These are phyloP conservation scores for Thelonectria blattea DNA, from an alignment of 2,329 filamentous ascomycete species.

Conservation along the genomic window DNA sequence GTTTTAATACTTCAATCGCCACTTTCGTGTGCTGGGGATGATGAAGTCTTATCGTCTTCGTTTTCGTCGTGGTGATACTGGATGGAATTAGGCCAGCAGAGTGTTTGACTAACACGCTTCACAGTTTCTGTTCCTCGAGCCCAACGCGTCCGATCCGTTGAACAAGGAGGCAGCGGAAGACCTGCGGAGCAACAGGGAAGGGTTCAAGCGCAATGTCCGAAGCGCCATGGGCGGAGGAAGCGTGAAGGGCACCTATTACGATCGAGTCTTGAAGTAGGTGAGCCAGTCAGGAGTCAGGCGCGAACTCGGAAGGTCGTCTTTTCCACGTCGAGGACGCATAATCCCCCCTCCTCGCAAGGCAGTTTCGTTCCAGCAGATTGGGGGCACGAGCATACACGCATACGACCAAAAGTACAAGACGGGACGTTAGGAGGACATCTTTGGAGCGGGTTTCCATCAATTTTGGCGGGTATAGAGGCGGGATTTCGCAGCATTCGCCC, in stretches of 20 bases:
- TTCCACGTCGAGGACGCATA: not conserved
- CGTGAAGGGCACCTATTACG: constrained; percentile 76
- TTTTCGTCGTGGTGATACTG: not conserved
- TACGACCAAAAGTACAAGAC: not conserved
- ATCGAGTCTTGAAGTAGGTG: constrained; percentile 73
- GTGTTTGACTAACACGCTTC: constrained; percentile 28
- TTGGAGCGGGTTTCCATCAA: constrained; percentile 2
- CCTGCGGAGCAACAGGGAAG: constrained; percentile 81
- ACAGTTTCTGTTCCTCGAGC: constrained; percentile 95
- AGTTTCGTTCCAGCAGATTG: not conserved
- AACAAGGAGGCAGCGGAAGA: constrained; percentile 99
- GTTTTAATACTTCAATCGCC: constrained; percentile 1
- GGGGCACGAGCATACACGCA: not conserved
- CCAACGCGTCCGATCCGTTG: constrained; percentile 94
- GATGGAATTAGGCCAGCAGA: not conserved
- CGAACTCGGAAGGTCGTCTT: constrained; percentile 11
- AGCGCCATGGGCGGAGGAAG: constrained; percentile 80
- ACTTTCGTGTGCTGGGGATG: no score
- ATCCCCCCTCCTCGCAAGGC: not conserved
- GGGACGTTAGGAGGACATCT: not conserved
- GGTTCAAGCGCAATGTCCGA: constrained; percentile 90
- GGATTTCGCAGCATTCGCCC: constrained; percentile 19
- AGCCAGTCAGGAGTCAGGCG: constrained; percentile 5
- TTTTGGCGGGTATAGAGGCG: constrained; percentile 18
- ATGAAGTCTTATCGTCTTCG: no score